These are phyloP conservation scores for Acer yangbiense DNA, from an alignment of 345 rosid genomes.

Conservation along the genomic window DNA sequence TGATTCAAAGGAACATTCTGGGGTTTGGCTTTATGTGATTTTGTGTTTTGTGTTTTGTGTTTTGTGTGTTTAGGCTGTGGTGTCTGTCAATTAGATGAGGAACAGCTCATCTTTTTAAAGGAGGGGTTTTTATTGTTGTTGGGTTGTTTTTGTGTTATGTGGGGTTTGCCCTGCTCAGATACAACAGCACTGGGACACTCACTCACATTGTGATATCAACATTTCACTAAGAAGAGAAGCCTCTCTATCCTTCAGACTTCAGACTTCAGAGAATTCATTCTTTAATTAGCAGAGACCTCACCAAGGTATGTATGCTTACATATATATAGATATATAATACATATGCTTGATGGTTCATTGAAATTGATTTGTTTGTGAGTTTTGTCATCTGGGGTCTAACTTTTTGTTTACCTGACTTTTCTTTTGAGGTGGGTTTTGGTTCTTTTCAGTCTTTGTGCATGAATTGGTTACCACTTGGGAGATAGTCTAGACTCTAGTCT, in stretches of 20 bases:
- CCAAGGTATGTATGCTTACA: conserved; percentile 23
- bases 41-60: conserved; percentile 16
- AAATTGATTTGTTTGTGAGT: neutral
- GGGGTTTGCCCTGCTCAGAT: conserved; percentile 22
- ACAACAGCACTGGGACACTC: neutral
- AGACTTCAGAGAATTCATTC: too few species aligned
- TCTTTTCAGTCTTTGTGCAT: neutral
- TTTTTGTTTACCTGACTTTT: neutral
- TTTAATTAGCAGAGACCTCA: conserved; percentile 2
- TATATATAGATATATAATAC: neutral
- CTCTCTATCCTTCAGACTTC: neutral
- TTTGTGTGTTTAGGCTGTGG: conserved; percentile 23
- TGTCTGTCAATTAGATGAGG: conserved; percentile 48
- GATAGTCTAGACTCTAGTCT: neutral
- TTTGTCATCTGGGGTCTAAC: neutral
- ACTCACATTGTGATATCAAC: conserved; percentile 18
- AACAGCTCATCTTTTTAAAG: conserved; percentile 55
- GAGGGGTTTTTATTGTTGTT: conserved; percentile 30
- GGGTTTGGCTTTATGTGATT: conserved; percentile 45
- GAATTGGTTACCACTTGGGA: conserved; percentile 15
- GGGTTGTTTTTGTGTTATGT: conserved; percentile 17
- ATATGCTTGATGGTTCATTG: neutral
- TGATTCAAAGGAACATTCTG: conserved; percentile 58
- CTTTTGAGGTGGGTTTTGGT: conserved; percentile 16
- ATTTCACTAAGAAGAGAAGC: conserved; percentile 22